Evolutionary conservation across 2,329 filamentous ascomycete genomes (phyloP), one percentile per base, ranked within the genome.

Genomic region (Pseudogymnoascus sp.): DNA sequence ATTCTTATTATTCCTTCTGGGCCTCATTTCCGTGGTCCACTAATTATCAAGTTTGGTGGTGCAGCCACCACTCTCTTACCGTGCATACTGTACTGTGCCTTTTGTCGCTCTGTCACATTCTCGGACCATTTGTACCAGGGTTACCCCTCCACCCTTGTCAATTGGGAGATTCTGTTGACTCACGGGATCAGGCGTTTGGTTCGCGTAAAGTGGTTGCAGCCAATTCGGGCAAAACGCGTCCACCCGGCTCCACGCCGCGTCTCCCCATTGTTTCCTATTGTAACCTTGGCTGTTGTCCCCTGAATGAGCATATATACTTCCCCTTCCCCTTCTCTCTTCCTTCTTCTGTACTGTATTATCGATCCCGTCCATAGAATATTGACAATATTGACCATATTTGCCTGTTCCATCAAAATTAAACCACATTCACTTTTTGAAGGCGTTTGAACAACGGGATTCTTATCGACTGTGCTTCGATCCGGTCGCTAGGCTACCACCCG

Each of bases 151-250:
- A 56, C 29, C 50, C 50, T 33, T 56, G 50, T 56, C 50, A 10
- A 56, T 56, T 56, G 50, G 29, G 50, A 56, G 21, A 56, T 60
- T 40, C 21, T 9, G 38, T 42, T 60, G 59, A 60, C 59, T 60
- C 59, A 60, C 59, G 59, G 38, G 59, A 60, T 60, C 59, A 40
- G 59, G 59, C 33, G 59, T 60, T 60, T 60, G 59, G 59, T 17
- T 64, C 64, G 64, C 37, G 64, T 53, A 38, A 61, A 63, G 61
- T 60, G 62, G 23, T 42, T 50, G 37, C 50, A 61, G 42, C 60
- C 23, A 42, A 26, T 61, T 50, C 63, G 31, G 60, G 19, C 21
- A 35, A 40, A 29, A 62, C 61, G 61, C 63, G 63, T 64, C 37
- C 26, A 17, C 63, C 63, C 60, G 23, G 29, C 46, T 31, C 44